A percentile compares a stretch with the other conserved stretches of the same genome.
Evolutionary conservation across 1,284 basidiomycete species (phyloP).

Genomic region (Ganoderma boninense): DNA sequence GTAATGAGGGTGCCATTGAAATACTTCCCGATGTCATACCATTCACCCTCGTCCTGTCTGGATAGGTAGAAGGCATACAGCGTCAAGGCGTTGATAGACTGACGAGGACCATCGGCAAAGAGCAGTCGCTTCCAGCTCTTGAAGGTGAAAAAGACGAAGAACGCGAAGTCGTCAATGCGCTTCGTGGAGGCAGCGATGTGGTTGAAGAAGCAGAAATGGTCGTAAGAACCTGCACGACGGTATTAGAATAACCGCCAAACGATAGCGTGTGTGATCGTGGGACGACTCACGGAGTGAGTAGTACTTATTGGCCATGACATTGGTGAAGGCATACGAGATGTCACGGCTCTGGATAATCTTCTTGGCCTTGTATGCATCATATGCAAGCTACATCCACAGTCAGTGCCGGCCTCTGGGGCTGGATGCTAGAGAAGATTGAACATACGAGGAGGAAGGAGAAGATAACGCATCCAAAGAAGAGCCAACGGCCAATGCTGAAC

Average conservation of each 20-base stretch:
- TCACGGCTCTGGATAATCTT: slow-evolving; percentile 95
- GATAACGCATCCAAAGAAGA: slow-evolving; percentile 98
- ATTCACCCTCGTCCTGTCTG: slow-evolving; percentile 70
- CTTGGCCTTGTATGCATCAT: slow-evolving; percentile 92
- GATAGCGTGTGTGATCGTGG: slow-evolving; percentile 5
- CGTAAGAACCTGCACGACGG: slow-evolving; percentile 78
- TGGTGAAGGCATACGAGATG: slow-evolving; percentile 97
- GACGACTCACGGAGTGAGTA: slow-evolving; percentile 85
- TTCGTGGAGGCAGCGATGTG: slow-evolving; percentile 97
- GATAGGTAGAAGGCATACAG: slow-evolving; percentile 91
- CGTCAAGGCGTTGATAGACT: slow-evolving; percentile 95
- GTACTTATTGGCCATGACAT: slow-evolving; percentile 96
- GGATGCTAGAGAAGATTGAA: slow-evolving; percentile 19
- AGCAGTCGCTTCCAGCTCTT: slow-evolving; percentile 98
- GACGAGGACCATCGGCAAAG: slow-evolving; percentile 96
- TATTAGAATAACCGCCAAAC: slow-evolving; percentile 9
- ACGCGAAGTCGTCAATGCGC: slow-evolving; percentile 96
- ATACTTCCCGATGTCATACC: slow-evolving; percentile 77
- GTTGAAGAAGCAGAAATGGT: slow-evolving; percentile 98
- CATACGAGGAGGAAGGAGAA: slow-evolving; percentile 93
- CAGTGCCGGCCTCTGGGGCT: slow-evolving; percentile 44
- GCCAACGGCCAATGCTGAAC: slow-evolving; percentile 92
- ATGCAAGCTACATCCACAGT: slow-evolving; percentile 60
- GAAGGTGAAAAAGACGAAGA: slow-evolving; percentile 99
- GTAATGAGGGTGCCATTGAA: slow-evolving; percentile 78